Base-by-base conservation (phyloP, 2,329 filamentous ascomycete species). In the Alternaria metachromatica region DNA sequence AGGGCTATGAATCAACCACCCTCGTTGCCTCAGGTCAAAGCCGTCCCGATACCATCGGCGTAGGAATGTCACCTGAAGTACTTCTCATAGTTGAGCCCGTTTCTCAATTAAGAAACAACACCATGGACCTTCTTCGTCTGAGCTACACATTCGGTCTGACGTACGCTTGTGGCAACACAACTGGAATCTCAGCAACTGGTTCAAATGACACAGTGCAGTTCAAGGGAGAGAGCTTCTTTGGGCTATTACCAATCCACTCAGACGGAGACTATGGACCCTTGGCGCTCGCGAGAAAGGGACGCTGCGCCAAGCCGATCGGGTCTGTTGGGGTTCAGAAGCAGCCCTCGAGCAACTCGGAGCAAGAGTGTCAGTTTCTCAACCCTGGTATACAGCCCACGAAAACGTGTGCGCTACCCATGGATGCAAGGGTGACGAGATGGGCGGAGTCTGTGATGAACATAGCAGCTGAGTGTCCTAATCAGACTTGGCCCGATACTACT, bases 191-290 rank as follows among this genome's bases (percentile, higher is more conserved):
- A 15, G 3, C 37, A 18, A 1, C 0, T 10, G 5, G 4, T 3
- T 6, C 33, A 1, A 2, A 41, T 2, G 0, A 0, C 15, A 41
- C 37, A 0, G 37, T 41, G n/a, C 37, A 3, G 1, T 18, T 41
- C 18, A 1, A 41, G 4, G 15, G 37, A 18, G 37, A 3, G n/a
- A 41, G 0, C 1, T 0, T 41, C 8, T 41, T 41, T 41, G 37
- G 4, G 15, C 0, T 41, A 18, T 41, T 41, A 0, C 1, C 1
- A 41, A 18, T 1, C 0, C 0, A 1, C 8, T 0, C 8, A 18
- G 37, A 41, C 8, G 37, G 3, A 41, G 37, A 41, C 33, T 0
- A 41, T 2, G 33, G 2, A 7, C 3, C 0, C 5, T 0, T 41
- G 10, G 2, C 1, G 8, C 33, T 41, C 37, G 37, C 37, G 3